Percentiles rank a stretch among this genome's conserved stretches.
Conservation (phyloP, 257 asterid genomes). For the Linaria vulgaris region DNA sequence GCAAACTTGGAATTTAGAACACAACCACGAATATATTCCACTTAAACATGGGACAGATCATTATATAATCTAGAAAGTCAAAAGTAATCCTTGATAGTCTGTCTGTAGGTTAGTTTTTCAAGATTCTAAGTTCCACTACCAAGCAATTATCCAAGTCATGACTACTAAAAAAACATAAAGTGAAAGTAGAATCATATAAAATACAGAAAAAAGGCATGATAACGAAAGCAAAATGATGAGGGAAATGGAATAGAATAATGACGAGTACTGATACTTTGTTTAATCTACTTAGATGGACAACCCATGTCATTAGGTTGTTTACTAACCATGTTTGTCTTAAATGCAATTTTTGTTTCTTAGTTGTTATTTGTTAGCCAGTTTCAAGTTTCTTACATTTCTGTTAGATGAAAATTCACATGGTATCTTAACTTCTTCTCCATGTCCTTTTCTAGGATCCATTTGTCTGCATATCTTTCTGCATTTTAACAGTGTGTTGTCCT, state of each 20-base stretch:
- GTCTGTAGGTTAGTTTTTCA: constrained; percentile 19
- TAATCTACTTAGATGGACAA: constrained; percentile 20
- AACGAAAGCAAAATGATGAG: constrained; percentile 18
- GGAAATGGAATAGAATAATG: constrained; percentile 33
- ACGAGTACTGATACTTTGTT: constrained; percentile 27
- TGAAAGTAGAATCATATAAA: constrained; percentile 14
- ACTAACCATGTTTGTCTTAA: constrained; percentile 6
- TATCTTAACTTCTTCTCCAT: constrained; percentile 18
- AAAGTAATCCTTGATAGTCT: constrained; percentile 38
- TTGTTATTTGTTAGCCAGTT: constrained; percentile 11
- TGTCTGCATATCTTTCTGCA: constrained; percentile 39
- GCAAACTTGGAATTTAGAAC: constrained; percentile 3
- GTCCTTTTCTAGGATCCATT: constrained; percentile 33
- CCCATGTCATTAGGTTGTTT: constrained; percentile 27
- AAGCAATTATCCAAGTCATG: constrained; percentile 44
- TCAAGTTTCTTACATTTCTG: not conserved
- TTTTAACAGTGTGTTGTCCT: constrained; percentile 31
- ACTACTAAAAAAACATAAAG: constrained; percentile 18
- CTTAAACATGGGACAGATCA: constrained; percentile 23
- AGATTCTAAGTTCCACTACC: constrained; percentile 45
- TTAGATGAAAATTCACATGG: constrained; percentile 37
- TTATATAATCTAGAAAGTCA: constrained; percentile 31
- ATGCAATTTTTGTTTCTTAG: constrained; percentile 31
- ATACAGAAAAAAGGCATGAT: constrained; percentile 9
- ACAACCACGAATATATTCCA: not conserved